These are phyloP conservation scores for Hypoxylon lenormandii DNA, from an alignment of 495 filamentous ascomycete genomes.

Conservation along the genomic window DNA sequence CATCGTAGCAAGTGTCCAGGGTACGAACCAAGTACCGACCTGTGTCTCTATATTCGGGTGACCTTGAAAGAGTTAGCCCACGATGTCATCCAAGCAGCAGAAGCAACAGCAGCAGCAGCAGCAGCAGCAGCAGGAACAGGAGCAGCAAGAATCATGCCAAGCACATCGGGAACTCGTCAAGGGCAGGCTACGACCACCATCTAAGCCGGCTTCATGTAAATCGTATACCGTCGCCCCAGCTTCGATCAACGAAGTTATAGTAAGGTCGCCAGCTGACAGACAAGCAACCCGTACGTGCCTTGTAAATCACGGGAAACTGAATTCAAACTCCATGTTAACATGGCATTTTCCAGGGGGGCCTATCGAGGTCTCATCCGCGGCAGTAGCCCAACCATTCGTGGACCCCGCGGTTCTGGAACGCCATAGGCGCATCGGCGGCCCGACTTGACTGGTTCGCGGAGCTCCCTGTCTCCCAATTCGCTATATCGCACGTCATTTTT, in stretches of 20 bases:
- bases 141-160: constrained; percentile 6
- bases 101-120: too few relatives aligned
- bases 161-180: constrained; percentile 38
- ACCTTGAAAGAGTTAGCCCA: not conserved
- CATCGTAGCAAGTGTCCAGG: constrained; percentile 2
- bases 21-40: constrained; percentile 9
- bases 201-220: constrained; percentile 31
- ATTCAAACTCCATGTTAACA: constrained; percentile 26
- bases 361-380: constrained; percentile 52
- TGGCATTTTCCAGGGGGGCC: constrained; percentile 29
- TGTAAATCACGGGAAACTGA: constrained; percentile 17
- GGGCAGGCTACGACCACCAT: constrained; percentile 43
- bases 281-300: constrained; percentile 38
- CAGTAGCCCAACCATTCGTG: constrained; percentile 56
- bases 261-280: constrained; percentile 40
- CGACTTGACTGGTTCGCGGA: constrained; percentile 16
- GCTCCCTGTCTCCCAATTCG: not conserved
- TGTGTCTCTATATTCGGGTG: not conserved
- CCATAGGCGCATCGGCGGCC: constrained; percentile 27
- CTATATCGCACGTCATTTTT: constrained; percentile 8
- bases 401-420: constrained; percentile 54
- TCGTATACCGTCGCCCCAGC: constrained; percentile 53
- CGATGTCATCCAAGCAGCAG: constrained; percentile 17
- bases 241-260: constrained; percentile 51
- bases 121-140: too few relatives aligned